These are phyloP conservation scores for Spatholobus suberectus DNA, from an alignment of 306 rosid genomes.

Conservation along the genomic window DNA sequence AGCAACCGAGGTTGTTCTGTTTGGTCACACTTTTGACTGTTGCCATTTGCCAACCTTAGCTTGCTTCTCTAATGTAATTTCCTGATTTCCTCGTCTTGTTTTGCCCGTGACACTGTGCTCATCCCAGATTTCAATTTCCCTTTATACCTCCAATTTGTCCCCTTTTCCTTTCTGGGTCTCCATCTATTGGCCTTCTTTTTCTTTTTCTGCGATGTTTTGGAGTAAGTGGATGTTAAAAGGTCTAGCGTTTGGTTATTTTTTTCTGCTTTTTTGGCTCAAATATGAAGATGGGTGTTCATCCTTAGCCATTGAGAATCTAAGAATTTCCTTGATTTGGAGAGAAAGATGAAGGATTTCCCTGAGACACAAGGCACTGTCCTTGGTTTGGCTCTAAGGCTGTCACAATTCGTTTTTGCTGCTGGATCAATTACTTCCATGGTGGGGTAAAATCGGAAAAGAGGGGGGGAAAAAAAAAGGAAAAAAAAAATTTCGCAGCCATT, in stretches of 20 bases:
- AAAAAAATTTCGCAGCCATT: too few relatives aligned
- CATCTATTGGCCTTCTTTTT: conserved; percentile 12
- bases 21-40: conserved; percentile 40
- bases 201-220: too few relatives aligned
- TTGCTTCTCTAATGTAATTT: not conserved
- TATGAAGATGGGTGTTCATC: conserved; percentile 47
- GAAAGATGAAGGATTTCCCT: conserved; percentile 79
- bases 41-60: conserved; percentile 23
- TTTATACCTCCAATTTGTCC: too few relatives aligned
- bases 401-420: conserved; percentile 80
- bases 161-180: not conserved
- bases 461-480: too few relatives aligned
- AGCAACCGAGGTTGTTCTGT: conserved; percentile 35
- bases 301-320: conserved; percentile 39
- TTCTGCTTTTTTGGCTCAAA: conserved; percentile 29
- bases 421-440: conserved; percentile 89
- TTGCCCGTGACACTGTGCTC: not conserved
- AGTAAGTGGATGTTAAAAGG: too few relatives aligned
- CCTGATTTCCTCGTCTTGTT: not conserved
- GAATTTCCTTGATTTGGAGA: conserved; percentile 37
- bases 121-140: conserved; percentile 36
- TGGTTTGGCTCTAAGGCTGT: conserved; percentile 82
- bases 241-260: not conserved
- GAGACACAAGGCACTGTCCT: conserved; percentile 91
- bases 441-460: too few relatives aligned